Base-by-base conservation (phyloP, 805 yeast genomes). In the Saturnispora bothae region DNA sequence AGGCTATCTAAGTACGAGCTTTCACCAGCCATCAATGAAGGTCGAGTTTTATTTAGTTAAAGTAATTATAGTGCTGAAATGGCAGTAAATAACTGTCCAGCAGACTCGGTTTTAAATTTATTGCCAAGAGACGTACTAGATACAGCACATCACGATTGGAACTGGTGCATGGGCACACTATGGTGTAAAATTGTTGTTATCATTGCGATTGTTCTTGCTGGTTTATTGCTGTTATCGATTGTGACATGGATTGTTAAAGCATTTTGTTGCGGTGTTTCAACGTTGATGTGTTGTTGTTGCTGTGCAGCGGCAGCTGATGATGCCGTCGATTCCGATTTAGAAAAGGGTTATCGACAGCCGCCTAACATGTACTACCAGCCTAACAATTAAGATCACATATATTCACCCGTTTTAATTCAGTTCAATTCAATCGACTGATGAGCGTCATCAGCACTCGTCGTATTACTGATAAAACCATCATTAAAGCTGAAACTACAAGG, bases 111-210 rank as follows among this genome's bases (percentile, higher is more conserved):
- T 12, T 4, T n/a, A 19, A 30, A 7, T 4, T n/a, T 30, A 4
- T 10, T 30, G 4, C 33, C 33, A 6, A 6, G 33, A 18, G 33
- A 30, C 16, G 12, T 18, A 4, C 6, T 17, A 4, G 12, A 17
- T 13, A n/a, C 16, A 30, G 7, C 33, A 30, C 16, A 30, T 7
- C 5, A 33, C 15, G 47, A 48, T 3, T 83, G 94, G 92, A 74
- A 78, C 51, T 71, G 83, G 3, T 83, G 94, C 59, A 82, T 81
- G 89, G 79, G 69, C 51, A 79, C 81, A 56, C 76, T 61, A 32
- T 65, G 76, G 33, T 83, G 94, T 58, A 83, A 83, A 52, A 72
- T 82, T 41, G 71, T 79, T 16, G 88, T 83, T 4, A 82, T 83
- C 31, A 83, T 81, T 12, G 79, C 82, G 3, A 78, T 82, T 3